phyloP scores from a whole-genome alignment of 225 moss, liverwort and hornwort genomes.

The Sphagnum contortum region DNA sequence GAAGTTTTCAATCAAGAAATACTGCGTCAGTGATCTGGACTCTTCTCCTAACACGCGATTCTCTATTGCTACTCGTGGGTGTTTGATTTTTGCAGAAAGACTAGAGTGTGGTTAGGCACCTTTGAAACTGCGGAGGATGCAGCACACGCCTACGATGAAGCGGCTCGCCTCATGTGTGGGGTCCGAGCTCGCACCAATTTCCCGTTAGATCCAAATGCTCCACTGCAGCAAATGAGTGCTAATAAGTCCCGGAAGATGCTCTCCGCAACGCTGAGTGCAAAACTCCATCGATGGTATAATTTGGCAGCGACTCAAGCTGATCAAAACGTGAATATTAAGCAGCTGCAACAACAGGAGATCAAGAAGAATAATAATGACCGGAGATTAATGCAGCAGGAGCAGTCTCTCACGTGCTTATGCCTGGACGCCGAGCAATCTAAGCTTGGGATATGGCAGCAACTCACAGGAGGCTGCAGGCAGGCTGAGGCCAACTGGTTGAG shows the following conservation, averaged over 20 bases:
- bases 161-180: slow-evolving; percentile 51
- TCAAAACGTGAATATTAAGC: background rate
- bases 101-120: slow-evolving; percentile 54
- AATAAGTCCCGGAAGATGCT: slow-evolving; percentile 33
- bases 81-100: slow-evolving; percentile 24
- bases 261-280: slow-evolving; percentile 41
- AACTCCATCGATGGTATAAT: slow-evolving; percentile 52
- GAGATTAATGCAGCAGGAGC: slow-evolving; percentile 5
- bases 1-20: too few species aligned
- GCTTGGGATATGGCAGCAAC: slow-evolving; percentile 52
- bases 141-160: slow-evolving; percentile 57
- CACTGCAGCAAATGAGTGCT: background rate
- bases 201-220: slow-evolving; percentile 34
- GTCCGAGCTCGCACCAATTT: slow-evolving; percentile 55
- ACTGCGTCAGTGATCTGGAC: too few species aligned
- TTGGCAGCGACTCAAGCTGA: slow-evolving; percentile 37
- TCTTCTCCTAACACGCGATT: too few species aligned
- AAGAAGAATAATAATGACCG: too few species aligned
- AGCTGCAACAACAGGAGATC: background rate
- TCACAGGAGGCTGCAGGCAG: slow-evolving; percentile 21
- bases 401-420: slow-evolving; percentile 44
- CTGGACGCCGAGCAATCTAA: slow-evolving; percentile 50
- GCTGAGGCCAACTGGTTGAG: slow-evolving; percentile 39
- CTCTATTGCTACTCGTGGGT: too few species aligned
- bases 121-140: slow-evolving; percentile 53